phyloP scores from a whole-genome alignment of 129 eudicot species.

The Lonicera japonica region DNA sequence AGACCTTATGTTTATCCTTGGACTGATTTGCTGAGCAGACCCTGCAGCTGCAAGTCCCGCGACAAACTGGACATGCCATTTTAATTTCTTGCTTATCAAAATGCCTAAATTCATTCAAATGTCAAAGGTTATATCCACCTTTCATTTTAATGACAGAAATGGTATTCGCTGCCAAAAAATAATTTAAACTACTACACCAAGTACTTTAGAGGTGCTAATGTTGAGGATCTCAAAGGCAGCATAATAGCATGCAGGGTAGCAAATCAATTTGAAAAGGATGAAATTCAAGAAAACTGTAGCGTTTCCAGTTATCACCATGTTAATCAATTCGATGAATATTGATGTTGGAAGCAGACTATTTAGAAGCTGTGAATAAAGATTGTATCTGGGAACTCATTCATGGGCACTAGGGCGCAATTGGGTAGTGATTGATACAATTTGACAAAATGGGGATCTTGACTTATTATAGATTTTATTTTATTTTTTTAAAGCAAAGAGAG shows the following conservation, averaged over 20 bases:
- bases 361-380: background rate
- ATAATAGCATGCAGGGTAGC: no score
- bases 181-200: background rate
- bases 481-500: no score
- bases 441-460: no score
- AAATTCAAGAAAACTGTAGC: no score
- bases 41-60: conserved; percentile 64
- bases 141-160: background rate
- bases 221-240: no score
- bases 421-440: no score
- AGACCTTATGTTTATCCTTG: conserved; percentile 49
- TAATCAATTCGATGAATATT: no score
- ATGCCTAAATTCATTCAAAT: conserved; percentile 39
- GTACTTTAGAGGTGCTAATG: background rate
- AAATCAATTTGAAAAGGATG: no score
- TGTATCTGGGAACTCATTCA: background rate
- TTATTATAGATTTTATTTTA: no score
- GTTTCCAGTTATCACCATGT: no score
- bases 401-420: background rate
- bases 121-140: background rate
- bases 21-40: conserved; percentile 37
- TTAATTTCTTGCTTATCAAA: conserved; percentile 60
- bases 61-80: conserved; percentile 71
- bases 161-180: background rate
- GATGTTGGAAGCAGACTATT: no score